Evolutionary conservation across 148 eudicot genomes (phyloP).

Genomic region (Bassia scoparia): DNA sequence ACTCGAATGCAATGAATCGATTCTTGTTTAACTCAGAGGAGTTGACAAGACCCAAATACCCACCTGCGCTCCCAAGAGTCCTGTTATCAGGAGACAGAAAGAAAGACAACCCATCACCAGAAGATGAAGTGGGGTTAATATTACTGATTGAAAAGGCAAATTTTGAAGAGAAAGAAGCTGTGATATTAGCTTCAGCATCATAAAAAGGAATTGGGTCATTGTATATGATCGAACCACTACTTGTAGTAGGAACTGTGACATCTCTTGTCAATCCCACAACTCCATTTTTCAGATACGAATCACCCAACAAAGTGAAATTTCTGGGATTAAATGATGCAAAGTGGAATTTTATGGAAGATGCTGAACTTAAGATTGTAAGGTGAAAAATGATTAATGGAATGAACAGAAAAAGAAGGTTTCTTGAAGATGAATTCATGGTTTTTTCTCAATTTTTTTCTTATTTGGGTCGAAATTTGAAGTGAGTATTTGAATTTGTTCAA

Average conservation of each 20-base stretch:
- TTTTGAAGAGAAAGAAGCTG: conserved; percentile 68
- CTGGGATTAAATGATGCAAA: conserved; percentile 49
- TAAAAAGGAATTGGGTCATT: conserved; percentile 53
- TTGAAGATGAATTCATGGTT: conserved; percentile 34
- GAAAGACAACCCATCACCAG: conserved; percentile 75
- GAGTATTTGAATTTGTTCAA: conserved; percentile 18
- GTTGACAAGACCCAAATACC: conserved; percentile 75
- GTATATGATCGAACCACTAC: conserved; percentile 69
- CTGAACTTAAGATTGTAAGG: conserved; percentile 13
- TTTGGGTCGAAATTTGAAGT: neutral
- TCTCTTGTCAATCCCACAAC: conserved; percentile 59
- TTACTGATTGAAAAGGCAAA: conserved; percentile 60
- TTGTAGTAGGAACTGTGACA: conserved; percentile 57
- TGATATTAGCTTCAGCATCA: conserved; percentile 40
- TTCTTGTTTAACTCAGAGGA: conserved; percentile 58
- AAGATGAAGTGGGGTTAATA: conserved; percentile 46
- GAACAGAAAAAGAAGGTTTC: conserved; percentile 36
- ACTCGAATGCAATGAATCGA: conserved; percentile 72
- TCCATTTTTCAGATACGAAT: conserved; percentile 61
- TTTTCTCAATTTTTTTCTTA: too few species aligned
- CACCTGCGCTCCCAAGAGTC: conserved; percentile 69
- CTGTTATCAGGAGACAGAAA: conserved; percentile 60
- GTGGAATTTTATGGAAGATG: conserved; percentile 39
- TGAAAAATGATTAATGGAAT: neutral
- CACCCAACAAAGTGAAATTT: conserved; percentile 74